Evolutionary conservation across 2,329 filamentous ascomycete genomes (phyloP).

Genomic region (Penicillium sp.): DNA sequence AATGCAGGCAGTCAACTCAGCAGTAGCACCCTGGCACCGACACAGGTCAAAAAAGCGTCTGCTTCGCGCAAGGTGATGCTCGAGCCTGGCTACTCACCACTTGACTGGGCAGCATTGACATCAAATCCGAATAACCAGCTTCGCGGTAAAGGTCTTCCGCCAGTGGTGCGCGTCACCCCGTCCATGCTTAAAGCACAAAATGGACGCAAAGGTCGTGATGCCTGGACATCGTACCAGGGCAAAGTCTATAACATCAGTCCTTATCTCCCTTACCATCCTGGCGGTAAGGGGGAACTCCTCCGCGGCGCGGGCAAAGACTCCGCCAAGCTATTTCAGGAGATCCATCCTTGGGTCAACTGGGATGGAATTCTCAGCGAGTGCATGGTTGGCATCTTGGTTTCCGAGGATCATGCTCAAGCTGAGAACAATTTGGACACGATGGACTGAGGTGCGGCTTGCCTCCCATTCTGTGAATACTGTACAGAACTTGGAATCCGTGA

Average conservation of each 20-base stretch:
- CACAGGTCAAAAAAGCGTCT: conserved; percentile 43
- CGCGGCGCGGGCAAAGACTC: conserved; percentile 62
- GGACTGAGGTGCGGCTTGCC: conserved; percentile 44
- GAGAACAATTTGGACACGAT: conserved; percentile 51
- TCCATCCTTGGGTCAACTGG: conserved; percentile 65
- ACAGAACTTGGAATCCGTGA: too few species aligned
- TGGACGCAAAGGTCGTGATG: conserved; percentile 75
- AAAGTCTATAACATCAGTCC: conserved; percentile 92
- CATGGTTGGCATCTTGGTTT: conserved; percentile 56
- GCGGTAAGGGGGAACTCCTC: conserved; percentile 59
- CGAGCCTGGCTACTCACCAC: conserved; percentile 83
- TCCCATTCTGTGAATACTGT: too few species aligned
- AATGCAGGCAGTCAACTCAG: conserved; percentile 40
- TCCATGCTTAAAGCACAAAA: conserved; percentile 71
- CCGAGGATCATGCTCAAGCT: conserved; percentile 44
- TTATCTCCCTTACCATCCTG: conserved; percentile 85
- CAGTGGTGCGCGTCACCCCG: conserved; percentile 70
- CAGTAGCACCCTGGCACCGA: conserved; percentile 40
- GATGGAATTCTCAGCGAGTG: conserved; percentile 59
- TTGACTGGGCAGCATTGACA: conserved; percentile 87
- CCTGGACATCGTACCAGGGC: conserved; percentile 84
- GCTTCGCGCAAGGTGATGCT: conserved; percentile 59
- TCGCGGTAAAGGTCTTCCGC: conserved; percentile 50
- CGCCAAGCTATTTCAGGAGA: conserved; percentile 56
- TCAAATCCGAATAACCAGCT: conserved; percentile 58